A percentile compares a stretch with the other conserved stretches of the same genome.
These are phyloP conservation scores for Euphrasia confusa DNA, from an alignment of 257 asterid species.

Conservation along the genomic window DNA sequence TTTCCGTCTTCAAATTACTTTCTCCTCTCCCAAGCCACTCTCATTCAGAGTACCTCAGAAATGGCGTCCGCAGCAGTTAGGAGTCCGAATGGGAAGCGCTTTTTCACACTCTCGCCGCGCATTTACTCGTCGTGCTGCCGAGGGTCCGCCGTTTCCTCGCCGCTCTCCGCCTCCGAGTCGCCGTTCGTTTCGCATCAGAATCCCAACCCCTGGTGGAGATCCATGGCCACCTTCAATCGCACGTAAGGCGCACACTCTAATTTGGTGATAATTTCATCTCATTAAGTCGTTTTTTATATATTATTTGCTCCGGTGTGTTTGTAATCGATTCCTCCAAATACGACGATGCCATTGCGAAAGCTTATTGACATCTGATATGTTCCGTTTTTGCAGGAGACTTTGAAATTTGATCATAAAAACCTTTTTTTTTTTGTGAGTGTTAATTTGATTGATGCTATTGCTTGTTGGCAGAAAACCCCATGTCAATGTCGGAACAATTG, in stretches of 20 bases:
- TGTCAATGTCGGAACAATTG: constrained; percentile 95
- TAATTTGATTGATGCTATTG: constrained; percentile 4
- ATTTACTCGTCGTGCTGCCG: constrained; percentile 39
- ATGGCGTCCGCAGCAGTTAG: constrained; percentile 44
- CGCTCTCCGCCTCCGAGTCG: constrained; percentile 39
- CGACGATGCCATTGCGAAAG: not conserved
- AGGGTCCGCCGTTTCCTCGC: constrained; percentile 38
- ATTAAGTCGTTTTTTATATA: not conserved
- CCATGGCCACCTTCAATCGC: constrained; percentile 96
- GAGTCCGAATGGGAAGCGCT: constrained; percentile 35
- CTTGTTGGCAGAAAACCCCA: constrained; percentile 74
- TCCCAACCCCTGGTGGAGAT: constrained; percentile 78
- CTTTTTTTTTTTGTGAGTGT: not conserved
- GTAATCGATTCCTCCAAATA: not conserved
- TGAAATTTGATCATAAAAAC: not conserved
- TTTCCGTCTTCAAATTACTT: constrained; percentile 1
- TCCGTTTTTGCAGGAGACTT: not conserved
- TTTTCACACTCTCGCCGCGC: constrained; percentile 33
- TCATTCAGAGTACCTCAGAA: constrained; percentile 18
- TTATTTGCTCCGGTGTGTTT: not conserved
- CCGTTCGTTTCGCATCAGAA: constrained; percentile 35
- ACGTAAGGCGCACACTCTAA: constrained; percentile 44
- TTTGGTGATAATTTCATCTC: not conserved
- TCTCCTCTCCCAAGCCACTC: constrained; percentile 1
- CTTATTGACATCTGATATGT: not conserved